These are phyloP conservation scores for Ligustrum vulgare DNA, from an alignment of 257 asterid species.

Conservation along the genomic window DNA sequence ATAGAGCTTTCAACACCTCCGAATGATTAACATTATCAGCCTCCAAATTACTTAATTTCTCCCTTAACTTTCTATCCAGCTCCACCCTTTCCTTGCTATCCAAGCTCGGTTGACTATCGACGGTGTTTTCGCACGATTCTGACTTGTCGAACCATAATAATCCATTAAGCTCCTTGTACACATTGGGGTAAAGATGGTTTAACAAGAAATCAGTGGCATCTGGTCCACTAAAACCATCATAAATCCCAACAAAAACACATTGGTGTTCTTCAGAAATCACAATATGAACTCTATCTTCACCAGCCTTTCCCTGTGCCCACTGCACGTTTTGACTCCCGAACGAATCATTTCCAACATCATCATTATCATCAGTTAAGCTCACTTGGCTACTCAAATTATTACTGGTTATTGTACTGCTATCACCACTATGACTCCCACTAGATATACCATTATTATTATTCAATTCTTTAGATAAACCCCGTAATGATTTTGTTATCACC, in stretches of 20 bases:
- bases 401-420: slow-evolving; percentile 51
- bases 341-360: slow-evolving; percentile 59
- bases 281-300: slow-evolving; percentile 87
- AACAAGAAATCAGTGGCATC: slow-evolving; percentile 89
- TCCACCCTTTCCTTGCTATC: slow-evolving; percentile 48
- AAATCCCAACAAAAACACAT: slow-evolving; percentile 92
- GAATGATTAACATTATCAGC: slow-evolving; percentile 48
- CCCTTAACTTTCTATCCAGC: slow-evolving; percentile 43
- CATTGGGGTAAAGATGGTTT: slow-evolving; percentile 69
- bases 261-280: slow-evolving; percentile 87
- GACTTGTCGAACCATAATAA: slow-evolving; percentile 66
- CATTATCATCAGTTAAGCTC: slow-evolving; percentile 73
- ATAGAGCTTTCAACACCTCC: slow-evolving; percentile 75
- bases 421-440: slow-evolving; percentile 43
- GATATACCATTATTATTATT: slow-evolving; percentile 23
- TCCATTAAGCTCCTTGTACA: slow-evolving; percentile 78
- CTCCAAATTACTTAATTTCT: slow-evolving; percentile 43
- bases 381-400: slow-evolving; percentile 57
- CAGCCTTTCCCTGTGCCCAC: slow-evolving; percentile 99
- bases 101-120: slow-evolving; percentile 25
- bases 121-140: slow-evolving; percentile 37
- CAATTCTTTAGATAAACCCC: slow-evolving; percentile 52
- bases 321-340: slow-evolving; percentile 78
- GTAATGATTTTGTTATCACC: slow-evolving; percentile 49
- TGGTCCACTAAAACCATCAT: slow-evolving; percentile 91